Conservation (phyloP, 345 rosid genomes). For the Sisymbrium irio region DNA sequence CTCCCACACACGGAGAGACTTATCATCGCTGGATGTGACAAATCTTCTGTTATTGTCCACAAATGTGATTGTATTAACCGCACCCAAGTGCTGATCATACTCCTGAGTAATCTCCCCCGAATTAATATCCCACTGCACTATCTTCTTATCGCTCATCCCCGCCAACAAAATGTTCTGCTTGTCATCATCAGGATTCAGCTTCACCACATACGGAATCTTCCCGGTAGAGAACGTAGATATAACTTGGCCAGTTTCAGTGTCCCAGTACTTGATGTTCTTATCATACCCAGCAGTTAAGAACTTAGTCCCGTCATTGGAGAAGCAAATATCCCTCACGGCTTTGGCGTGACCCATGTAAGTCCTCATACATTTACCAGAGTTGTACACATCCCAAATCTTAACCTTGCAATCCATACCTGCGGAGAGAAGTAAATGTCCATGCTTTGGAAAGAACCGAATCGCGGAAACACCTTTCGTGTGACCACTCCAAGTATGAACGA, state of each 20-base stretch:
- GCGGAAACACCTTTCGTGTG: constrained; percentile 86
- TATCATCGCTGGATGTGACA: constrained; percentile 97
- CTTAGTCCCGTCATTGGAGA: constrained; percentile 91
- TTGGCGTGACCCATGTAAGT: constrained; percentile 97
- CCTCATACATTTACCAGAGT: constrained; percentile 97
- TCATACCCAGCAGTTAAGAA: constrained; percentile 93
- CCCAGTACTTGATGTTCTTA: constrained; percentile 97
- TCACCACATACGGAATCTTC: constrained; percentile 89
- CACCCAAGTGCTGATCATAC: constrained; percentile 88
- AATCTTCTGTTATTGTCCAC: constrained; percentile 94
- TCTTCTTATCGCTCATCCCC: constrained; percentile 99
- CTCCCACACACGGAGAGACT: constrained; percentile 98
- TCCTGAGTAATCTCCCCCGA: constrained; percentile 84
- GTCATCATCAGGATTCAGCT: constrained; percentile 90
- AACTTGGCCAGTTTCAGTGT: constrained; percentile 94
- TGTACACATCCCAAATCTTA: constrained; percentile 98
- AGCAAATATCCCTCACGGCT: constrained; percentile 93
- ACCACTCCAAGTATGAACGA: constrained; percentile 89
- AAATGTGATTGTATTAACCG: constrained; percentile 94
- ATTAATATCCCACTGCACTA: constrained; percentile 99
- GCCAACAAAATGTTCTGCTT: constrained; percentile 95
- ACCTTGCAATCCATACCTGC: constrained; percentile 97
- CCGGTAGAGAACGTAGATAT: constrained; percentile 88
- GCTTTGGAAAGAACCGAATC: constrained; percentile 87
- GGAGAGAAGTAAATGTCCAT: constrained; percentile 96